These are phyloP conservation scores for Cryptococcus sp. DNA, from an alignment of 1,284 basidiomycete genomes.

Conservation along the genomic window DNA sequence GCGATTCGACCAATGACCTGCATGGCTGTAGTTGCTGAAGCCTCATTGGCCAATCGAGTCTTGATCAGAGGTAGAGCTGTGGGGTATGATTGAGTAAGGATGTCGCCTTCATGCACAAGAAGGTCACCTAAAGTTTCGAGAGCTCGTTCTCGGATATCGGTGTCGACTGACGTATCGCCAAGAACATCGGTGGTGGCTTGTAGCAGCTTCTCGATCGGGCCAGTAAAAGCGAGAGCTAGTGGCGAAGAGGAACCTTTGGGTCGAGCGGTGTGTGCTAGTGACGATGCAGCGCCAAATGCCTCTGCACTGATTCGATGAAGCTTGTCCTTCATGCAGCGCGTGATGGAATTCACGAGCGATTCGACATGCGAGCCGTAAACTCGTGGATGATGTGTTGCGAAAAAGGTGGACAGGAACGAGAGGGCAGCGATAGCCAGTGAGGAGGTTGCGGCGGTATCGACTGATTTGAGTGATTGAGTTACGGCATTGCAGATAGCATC, in stretches of 20 bases:
- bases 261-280: slow-evolving; percentile 50
- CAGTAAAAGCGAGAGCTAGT: slow-evolving; percentile 25
- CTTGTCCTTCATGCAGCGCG: slow-evolving; percentile 60
- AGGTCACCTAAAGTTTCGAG: slow-evolving; percentile 79
- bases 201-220: slow-evolving; percentile 67
- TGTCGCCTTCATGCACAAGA: slow-evolving; percentile 77
- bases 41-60: slow-evolving; percentile 62
- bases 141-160: slow-evolving; percentile 79
- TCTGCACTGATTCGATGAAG: slow-evolving; percentile 59
- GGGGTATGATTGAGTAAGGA: slow-evolving; percentile 47
- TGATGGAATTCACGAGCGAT: slow-evolving; percentile 65
- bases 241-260: slow-evolving; percentile 37
- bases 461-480: slow-evolving; percentile 46
- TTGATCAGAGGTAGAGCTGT: slow-evolving; percentile 63
- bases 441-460: slow-evolving; percentile 61
- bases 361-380: slow-evolving; percentile 62
- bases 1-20: slow-evolving; percentile 51
- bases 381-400: slow-evolving; percentile 69
- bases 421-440: slow-evolving; percentile 73
- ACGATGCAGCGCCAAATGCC: slow-evolving; percentile 59
- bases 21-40: slow-evolving; percentile 51
- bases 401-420: slow-evolving; percentile 78
- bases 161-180: slow-evolving; percentile 76
- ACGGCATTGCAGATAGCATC: slow-evolving; percentile 50
- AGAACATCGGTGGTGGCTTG: slow-evolving; percentile 67